These are phyloP conservation scores for Fremontodendron californicum DNA, from an alignment of 345 rosid species.

Conservation along the genomic window DNA sequence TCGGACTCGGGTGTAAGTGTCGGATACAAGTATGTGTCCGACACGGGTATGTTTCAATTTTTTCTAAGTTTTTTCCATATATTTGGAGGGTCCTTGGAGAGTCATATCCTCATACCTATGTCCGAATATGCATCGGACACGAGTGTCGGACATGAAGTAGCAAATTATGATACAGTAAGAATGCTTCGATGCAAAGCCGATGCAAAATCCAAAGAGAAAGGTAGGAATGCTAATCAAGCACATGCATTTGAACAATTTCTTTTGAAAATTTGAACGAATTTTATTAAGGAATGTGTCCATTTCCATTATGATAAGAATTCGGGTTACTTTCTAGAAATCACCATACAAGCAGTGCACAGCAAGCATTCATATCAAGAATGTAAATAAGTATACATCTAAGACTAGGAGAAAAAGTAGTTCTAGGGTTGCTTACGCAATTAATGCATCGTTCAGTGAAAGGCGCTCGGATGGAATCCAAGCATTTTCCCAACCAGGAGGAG, in stretches of 20 bases:
- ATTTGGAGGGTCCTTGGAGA: too few species aligned
- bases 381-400: background rate
- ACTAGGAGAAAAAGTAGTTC: background rate
- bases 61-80: too few species aligned
- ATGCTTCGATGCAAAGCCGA: background rate
- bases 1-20: too few species aligned
- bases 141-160: too few species aligned
- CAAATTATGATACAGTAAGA: background rate
- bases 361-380: background rate
- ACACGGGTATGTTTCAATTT: too few species aligned
- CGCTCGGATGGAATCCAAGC: conserved; percentile 78
- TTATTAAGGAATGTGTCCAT: background rate
- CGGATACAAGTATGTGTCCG: too few species aligned
- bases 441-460: conserved; percentile 56
- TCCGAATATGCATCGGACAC: too few species aligned
- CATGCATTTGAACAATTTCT: background rate
- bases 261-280: background rate
- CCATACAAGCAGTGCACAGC: background rate
- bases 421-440: conserved; percentile 54
- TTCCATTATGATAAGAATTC: background rate
- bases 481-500: conserved; percentile 64
- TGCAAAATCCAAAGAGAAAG: background rate
- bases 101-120: too few species aligned
- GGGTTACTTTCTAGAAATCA: background rate
- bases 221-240: background rate